Base-by-base conservation (phyloP, 805 yeast genomes). In the Hanseniaspora thailandica region DNA sequence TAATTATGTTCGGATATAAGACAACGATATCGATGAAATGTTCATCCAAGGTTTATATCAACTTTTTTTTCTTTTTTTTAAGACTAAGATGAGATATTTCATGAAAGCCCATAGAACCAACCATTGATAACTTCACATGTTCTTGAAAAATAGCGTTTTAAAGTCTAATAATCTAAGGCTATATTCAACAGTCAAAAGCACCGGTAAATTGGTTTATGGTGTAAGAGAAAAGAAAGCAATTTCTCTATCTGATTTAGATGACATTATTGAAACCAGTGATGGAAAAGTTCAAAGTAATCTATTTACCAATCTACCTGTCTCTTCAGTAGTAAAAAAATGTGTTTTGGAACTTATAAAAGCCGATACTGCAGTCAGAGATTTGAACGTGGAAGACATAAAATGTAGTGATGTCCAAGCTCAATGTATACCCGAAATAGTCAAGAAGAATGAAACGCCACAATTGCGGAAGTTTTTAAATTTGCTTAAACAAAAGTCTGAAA, bases 351-450 rank as follows among this genome's bases (percentile, higher is more conserved):
- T 43, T 17, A 43, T 43, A 6, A 43, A 28, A 10, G 25, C 35
- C 1, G 73, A 72, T 53, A 72, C 81, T 0, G 70, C 75, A 13
- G 57, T 72, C 5, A 63, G 63, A 22, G 62, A 63, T 8, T 58
- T 59, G 4, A 46, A 50, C 2, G 26, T 6, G 7, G 50, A 56
- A 1, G 52, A 53, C 10, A 65, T 70, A 9, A 64, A 59, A 41
- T 84, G 97, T 10, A 80, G 96, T 0, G 86, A 93, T 1, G 84
- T 90, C 41, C 98, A 90, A 67, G 73, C 78, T 4, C 82, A 89
- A 5, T 82, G 93, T 5, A 76, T 86, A 40, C 49, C 31, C 13
- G 36, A 74, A 59, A 73, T 79, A 28, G 75, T 79, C 50, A 66
- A 76, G 4, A 68, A 74, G 40, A 63, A 70, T 22, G 61, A 65